phyloP scores from a whole-genome alignment of 2,329 filamentous ascomycete genomes.

The Botrytis porri region DNA sequence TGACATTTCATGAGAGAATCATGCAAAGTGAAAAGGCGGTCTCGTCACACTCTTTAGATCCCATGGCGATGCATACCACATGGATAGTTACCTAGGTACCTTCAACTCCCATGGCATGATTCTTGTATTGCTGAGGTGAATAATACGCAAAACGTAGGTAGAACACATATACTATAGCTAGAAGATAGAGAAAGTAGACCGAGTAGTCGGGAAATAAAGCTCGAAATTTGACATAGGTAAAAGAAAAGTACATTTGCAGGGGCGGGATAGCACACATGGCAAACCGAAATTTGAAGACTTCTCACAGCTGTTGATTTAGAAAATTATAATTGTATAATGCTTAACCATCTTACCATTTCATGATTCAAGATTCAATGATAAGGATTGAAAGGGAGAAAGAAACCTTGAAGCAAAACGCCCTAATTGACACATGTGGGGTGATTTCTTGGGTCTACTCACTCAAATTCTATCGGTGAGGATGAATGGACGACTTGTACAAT shows the following conservation, averaged over 20 bases:
- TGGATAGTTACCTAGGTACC: background rate
- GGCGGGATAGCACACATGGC: background rate
- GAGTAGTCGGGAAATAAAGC: background rate
- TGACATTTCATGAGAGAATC: background rate
- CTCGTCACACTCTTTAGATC: background rate
- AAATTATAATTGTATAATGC: background rate
- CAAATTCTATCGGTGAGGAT: background rate
- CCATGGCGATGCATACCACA: background rate
- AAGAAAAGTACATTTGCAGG: background rate
- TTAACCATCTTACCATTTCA: background rate
- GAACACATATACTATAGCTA: background rate
- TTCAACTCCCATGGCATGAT: background rate
- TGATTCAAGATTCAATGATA: background rate
- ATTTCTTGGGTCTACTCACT: background rate
- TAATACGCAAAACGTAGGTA: background rate
- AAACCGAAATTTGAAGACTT: background rate
- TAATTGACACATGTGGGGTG: background rate
- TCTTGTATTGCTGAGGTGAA: background rate
- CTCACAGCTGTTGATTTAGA: background rate
- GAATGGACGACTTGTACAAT: background rate
- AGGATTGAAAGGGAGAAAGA: background rate
- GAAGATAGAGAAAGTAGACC: background rate
- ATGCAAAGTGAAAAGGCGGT: background rate
- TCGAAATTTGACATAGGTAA: background rate
- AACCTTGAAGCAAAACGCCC: background rate